Conservation (phyloP, 2,329 filamentous ascomycete species). For the Pestalotiopsis fici region DNA sequence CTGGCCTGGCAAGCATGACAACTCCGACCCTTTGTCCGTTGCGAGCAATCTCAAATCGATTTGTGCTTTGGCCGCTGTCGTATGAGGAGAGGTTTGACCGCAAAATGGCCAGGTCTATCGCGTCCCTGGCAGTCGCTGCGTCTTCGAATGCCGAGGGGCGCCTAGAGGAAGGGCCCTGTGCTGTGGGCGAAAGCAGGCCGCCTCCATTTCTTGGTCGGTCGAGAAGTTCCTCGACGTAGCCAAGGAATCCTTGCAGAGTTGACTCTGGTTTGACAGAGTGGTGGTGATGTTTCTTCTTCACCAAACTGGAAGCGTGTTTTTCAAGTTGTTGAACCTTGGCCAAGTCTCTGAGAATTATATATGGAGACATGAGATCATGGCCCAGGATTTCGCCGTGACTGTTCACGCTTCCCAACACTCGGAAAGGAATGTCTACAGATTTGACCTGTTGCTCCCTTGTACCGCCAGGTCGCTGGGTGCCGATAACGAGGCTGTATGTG, state of each 20-base stretch:
- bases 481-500: conserved; percentile 85
- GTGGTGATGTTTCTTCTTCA: conserved; percentile 24
- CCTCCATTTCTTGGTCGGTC: conserved; percentile 56
- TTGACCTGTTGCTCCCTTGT: conserved; percentile 80
- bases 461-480: conserved; percentile 82
- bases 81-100: conserved; percentile 68
- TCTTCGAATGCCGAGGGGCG: conserved; percentile 58
- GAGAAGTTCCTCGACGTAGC: conserved; percentile 76
- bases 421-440: conserved; percentile 90
- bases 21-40: conserved; percentile 91
- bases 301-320: conserved; percentile 24
- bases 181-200: conserved; percentile 74
- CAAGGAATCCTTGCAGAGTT: conserved; percentile 67
- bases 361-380: conserved; percentile 92
- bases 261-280: conserved; percentile 30
- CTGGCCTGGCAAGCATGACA: conserved; percentile 83
- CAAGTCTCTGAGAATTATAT: conserved; percentile 83
- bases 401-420: conserved; percentile 91
- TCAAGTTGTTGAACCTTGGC: conserved; percentile 64
- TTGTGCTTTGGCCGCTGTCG: conserved; percentile 76
- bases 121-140: conserved; percentile 70
- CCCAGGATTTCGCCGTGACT: conserved; percentile 84
- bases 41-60: conserved; percentile 92
- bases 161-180: conserved; percentile 54
- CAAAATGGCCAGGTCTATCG: conserved; percentile 88